Base-by-base conservation (phyloP, 2,329 filamentous ascomycete species). In the Talaromyces sp. region DNA sequence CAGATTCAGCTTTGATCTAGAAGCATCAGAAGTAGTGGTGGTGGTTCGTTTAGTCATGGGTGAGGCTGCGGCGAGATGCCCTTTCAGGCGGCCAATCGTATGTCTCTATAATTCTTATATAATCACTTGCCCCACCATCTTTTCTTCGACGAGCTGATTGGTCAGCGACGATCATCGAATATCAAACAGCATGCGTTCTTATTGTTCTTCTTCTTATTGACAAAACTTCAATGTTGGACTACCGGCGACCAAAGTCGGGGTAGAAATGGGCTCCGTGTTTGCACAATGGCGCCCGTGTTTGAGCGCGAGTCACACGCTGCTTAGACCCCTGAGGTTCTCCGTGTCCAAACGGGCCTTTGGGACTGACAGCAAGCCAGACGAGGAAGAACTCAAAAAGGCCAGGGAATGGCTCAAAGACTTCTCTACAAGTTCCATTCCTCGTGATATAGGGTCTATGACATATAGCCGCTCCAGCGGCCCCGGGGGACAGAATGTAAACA, bases 401-500 rank as follows among this genome's bases (percentile, higher is more conserved):
- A 80, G 85, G 59, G 72, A 77, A 68, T 88, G 85, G 85, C 80
- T 88, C 55, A 75, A 77, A 51, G 74, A 75, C 52, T 79, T 87
- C 65, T 76, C 82, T 70, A 71, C 80, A 60, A 78, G 82, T 15
- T 80, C 82, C 15, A 82, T 88, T 60, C 84, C 85, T 28, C 80
- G 78, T 60, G 77, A 77, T 65, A 78, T 88, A 61, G 81, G 84
- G 68, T 80, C 86, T 63, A 70, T 88, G 65, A 84, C 80, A 55
- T 88, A 86, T 71, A 87, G 84, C 70, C 80, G 85, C 62, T 87
- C 85, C 2, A 86, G 85, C 58, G 86, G 86, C 3, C 86, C 86
- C 19, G 86, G 86, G 57, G 86, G 86, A 11, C 86, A 88, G 72
- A 88, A 88, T 75, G 86, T 88, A 61, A 88, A 88, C 75, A 88